These are phyloP conservation scores for Asterionellopsis glacialis DNA, from an alignment of 108 stramenopile genomes.

Conservation along the genomic window DNA sequence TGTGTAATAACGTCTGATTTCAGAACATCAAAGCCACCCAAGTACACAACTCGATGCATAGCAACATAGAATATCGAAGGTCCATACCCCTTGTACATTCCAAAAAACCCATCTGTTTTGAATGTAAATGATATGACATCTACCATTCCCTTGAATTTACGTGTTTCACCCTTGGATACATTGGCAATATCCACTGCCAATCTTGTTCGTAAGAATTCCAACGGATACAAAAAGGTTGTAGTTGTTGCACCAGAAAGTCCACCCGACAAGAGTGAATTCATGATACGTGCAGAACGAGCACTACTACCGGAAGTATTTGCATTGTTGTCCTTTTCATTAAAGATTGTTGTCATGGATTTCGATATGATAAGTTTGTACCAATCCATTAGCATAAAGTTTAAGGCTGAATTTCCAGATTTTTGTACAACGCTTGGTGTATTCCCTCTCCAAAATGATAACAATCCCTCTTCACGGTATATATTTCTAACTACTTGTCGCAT, in stretches of 20 bases:
- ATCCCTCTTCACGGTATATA: conserved; percentile 60
- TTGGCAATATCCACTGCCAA: conserved; percentile 93
- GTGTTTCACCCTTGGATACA: conserved; percentile 3
- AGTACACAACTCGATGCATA: conserved; percentile 89
- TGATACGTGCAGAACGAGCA: too few species aligned
- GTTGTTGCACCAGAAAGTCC: conserved; percentile 94
- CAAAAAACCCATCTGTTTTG: conserved; percentile 79
- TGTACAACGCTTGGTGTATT: conserved; percentile 77
- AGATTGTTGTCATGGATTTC: too few species aligned
- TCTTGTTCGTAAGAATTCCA: conserved; percentile 94
- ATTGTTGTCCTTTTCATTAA: too few species aligned
- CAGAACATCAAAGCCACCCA: conserved; percentile 96
- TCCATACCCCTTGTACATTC: conserved; percentile 97
- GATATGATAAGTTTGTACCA: conserved; percentile 47
- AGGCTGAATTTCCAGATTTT: conserved; percentile 66
- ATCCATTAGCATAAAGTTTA: conserved; percentile 83
- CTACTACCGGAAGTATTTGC: too few species aligned
- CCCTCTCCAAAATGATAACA: conserved; percentile 80
- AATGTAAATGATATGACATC: conserved; percentile 70
- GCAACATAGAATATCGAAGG: conserved; percentile 91
- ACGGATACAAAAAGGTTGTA: conserved; percentile 93
- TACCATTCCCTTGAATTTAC: conserved; percentile 61
- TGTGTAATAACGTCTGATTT: conserved; percentile 50
- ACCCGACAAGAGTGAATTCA: conserved; percentile 76
- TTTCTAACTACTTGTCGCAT: conserved; percentile 54